These are phyloP conservation scores for Caryopteris hybrid DNA, from an alignment of 305 asterid genomes.

Conservation along the genomic window DNA sequence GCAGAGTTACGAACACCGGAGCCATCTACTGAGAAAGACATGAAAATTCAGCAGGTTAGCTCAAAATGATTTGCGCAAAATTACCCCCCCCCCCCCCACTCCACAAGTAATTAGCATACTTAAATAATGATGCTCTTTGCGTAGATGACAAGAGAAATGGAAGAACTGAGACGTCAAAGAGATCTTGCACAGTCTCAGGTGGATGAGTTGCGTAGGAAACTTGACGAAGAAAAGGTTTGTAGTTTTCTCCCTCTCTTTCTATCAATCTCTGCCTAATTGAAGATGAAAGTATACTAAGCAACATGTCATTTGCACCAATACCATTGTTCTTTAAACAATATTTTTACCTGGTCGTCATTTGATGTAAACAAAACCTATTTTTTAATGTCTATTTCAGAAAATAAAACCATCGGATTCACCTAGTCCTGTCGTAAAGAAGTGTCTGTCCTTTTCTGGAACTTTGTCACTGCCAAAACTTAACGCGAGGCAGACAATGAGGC, in stretches of 20 bases:
- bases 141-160: conserved; percentile 97
- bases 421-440: conserved; percentile 64
- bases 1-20: conserved; percentile 89
- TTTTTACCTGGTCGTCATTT: background rate
- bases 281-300: no score
- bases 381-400: conserved; percentile 34
- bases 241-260: conserved; percentile 13
- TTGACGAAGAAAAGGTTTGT: conserved; percentile 68
- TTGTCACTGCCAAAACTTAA: conserved; percentile 49
- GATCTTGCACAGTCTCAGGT: conserved; percentile 86
- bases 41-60: conserved; percentile 75
- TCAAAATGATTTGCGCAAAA: background rate
- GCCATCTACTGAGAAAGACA: conserved; percentile 68
- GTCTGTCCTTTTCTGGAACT: conserved; percentile 85
- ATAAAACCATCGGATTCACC: conserved; percentile 44
- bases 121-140: conserved; percentile 10
- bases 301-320: background rate
- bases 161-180: conserved; percentile 86
- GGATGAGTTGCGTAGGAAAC: conserved; percentile 75
- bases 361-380: background rate
- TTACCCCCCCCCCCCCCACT: background rate
- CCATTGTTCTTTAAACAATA: background rate
- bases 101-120: conserved; percentile 11
- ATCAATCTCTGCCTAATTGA: no score
- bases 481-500: conserved; percentile 78